Conservation (phyloP, 1,284 basidiomycete genomes). For the Irpex rosettiformis region DNA sequence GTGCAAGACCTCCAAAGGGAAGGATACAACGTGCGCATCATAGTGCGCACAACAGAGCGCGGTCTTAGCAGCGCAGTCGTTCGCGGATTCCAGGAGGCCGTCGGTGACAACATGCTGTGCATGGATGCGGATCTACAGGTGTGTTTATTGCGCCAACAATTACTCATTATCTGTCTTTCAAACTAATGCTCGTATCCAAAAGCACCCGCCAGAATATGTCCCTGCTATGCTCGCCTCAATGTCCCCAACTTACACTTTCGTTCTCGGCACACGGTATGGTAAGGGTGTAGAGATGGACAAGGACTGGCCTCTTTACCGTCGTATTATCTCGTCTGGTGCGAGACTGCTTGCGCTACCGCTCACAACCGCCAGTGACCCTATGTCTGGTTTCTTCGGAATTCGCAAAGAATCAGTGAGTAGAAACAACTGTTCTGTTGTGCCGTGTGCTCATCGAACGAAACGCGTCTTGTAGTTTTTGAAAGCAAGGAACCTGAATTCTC, state of each 20-base stretch:
- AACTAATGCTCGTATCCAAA: no score
- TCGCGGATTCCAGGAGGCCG: constrained; percentile 38
- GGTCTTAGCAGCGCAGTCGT: constrained; percentile 42
- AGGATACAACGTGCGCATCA: constrained; percentile 40
- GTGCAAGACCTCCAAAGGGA: constrained; percentile 34
- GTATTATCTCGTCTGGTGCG: constrained; percentile 41
- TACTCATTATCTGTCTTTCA: no score
- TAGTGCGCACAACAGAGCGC: constrained; percentile 38
- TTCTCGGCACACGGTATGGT: constrained; percentile 42
- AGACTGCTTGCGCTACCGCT: constrained; percentile 38
- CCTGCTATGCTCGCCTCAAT: constrained; percentile 34
- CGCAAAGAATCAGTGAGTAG: constrained; percentile 34
- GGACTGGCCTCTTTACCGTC: constrained; percentile 41
- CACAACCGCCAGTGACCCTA: constrained; percentile 40
- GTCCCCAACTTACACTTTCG: constrained; percentile 31
- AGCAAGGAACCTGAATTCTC: constrained; percentile 27
- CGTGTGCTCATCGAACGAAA: not conserved
- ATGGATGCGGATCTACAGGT: constrained; percentile 45
- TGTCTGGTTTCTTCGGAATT: constrained; percentile 45
- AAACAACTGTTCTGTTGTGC: not conserved
- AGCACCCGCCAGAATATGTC: constrained; percentile 42
- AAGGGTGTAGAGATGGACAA: constrained; percentile 40
- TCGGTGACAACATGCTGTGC: constrained; percentile 38
- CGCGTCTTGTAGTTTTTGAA: constrained; percentile 28
- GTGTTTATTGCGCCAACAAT: constrained; percentile 3